Percentiles rank a stretch among this genome's conserved stretches.
Evolutionary conservation across 345 rosid genomes (phyloP).

Genomic region (Ceriops zippeliana): DNA sequence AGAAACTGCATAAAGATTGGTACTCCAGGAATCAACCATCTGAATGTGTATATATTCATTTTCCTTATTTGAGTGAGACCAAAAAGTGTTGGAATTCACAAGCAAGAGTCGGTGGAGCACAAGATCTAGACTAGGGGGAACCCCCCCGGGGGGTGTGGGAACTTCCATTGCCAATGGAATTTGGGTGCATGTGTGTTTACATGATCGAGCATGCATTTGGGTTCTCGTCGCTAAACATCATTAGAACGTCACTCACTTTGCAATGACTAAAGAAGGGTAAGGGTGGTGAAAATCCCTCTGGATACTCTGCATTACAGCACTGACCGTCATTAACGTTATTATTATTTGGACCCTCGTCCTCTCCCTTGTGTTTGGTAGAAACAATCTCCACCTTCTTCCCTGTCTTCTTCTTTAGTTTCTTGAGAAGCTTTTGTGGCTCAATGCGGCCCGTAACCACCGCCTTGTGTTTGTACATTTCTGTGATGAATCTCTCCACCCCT

Average conservation of each 20-base stretch:
- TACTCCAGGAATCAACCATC: too few relatives aligned
- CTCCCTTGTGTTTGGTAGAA: constrained; percentile 22
- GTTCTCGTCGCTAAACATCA: constrained; percentile 70
- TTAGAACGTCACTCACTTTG: constrained; percentile 23
- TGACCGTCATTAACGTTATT: not conserved
- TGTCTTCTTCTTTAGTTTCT: constrained; percentile 68
- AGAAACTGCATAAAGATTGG: too few relatives aligned
- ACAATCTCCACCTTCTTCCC: constrained; percentile 56
- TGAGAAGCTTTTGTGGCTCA: constrained; percentile 53
- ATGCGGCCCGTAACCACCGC: constrained; percentile 54
- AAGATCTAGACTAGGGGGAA: too few relatives aligned
- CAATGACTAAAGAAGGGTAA: constrained; percentile 12
- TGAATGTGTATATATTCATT: too few relatives aligned
- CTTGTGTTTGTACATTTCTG: constrained; percentile 63
- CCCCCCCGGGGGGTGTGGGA: too few relatives aligned
- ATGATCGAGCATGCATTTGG: constrained; percentile 56
- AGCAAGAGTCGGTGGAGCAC: too few relatives aligned
- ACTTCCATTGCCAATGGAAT: too few relatives aligned
- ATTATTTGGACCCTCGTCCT: not conserved
- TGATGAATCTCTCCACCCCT: constrained; percentile 65
- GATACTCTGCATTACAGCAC: not conserved
- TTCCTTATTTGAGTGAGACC: too few relatives aligned
- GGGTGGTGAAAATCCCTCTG: not conserved
- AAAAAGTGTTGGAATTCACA: too few relatives aligned
- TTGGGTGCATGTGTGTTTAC: constrained; percentile 16